Conservation (phyloP, 2,329 filamentous ascomycete species). For the Xylaria polymorpha region DNA sequence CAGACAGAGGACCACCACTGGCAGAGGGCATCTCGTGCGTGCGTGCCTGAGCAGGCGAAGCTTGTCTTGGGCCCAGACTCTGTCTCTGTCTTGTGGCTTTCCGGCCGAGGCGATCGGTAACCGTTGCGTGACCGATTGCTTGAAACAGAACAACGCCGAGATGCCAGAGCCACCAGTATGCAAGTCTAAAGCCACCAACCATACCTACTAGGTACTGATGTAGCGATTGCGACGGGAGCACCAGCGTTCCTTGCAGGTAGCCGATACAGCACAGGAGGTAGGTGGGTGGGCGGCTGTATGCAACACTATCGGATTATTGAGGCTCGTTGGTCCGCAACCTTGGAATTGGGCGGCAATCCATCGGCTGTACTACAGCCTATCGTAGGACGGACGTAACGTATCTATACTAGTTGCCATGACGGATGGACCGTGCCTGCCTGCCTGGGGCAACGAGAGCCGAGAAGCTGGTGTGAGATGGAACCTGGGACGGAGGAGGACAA, state of each 20-base stretch:
- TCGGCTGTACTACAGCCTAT: not conserved
- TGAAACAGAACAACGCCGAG: constrained; percentile 2
- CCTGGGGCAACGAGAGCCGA: not conserved
- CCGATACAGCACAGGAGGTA: not conserved
- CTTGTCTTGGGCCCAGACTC: not conserved
- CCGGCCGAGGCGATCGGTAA: not conserved
- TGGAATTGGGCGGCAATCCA: not conserved
- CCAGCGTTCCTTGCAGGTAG: not conserved
- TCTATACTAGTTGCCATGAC: not conserved
- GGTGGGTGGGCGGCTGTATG: not conserved
- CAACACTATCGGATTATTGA: not conserved
- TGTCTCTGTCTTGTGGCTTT: not conserved
- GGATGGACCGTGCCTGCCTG: not conserved
- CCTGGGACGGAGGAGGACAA: not conserved
- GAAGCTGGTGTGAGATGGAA: not conserved
- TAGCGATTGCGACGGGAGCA: not conserved
- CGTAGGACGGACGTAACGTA: not conserved
- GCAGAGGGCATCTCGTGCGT: not conserved
- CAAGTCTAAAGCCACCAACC: not conserved
- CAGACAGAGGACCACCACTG: no score
- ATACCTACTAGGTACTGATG: not conserved
- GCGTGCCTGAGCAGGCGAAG: not conserved
- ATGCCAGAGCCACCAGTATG: constrained; percentile 6
- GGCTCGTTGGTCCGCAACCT: not conserved
- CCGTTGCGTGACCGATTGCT: constrained; percentile 30